Base-by-base conservation (phyloP, 805 yeast genomes). In the Candida palmyrensis region DNA sequence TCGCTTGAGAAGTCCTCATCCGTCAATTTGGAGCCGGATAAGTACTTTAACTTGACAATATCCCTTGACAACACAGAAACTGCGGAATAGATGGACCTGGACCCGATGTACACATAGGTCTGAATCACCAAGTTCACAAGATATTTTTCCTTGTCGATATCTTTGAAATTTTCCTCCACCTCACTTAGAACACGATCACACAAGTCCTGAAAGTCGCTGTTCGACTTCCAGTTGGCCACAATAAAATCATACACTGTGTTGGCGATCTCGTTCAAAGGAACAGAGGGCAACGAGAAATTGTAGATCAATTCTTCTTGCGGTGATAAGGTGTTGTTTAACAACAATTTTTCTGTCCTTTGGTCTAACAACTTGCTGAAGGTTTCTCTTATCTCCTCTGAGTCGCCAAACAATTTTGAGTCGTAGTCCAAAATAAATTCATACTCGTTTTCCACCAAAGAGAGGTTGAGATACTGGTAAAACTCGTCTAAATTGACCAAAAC, bases 81-180 rank as follows among this genome's bases (percentile, higher is more conserved):
- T 20, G 63, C 66, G 1, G 72, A 66, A 43, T 63, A 85, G 27
- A 89, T 71, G 0, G 97, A 89, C 51, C 97, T 73, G 29, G 87
- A 81, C 10, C 97, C 97, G 37, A 87, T 79, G 44, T 79, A 79
- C 29, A 90, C 82, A 32, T 86, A 69, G 0, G 82, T 68, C 48
- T 85, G 90, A 47, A 81, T 69, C 10, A 87, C 57, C 11, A 84
- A 59, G 18, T 81, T 74, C 12, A 83, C 63, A 23, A 80, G 53
- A 35, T 81, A 57, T 36, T 45, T 43, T 19, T 51, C 57, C 11
- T 41, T 38, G 30, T 57, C 42, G 12, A 11, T 13, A 18, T 28
- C 30, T 10, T n/a, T 19, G 23, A 34, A 4, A 12, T 25, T 25
- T 25, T 25, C 27, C 13, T 25, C 27, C 13, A 6, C 27, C 13